Percentiles rank a stretch among this genome's conserved stretches.
phyloP scores from a whole-genome alignment of 2,329 filamentous ascomycete species.

The Apiospora malaysiana region DNA sequence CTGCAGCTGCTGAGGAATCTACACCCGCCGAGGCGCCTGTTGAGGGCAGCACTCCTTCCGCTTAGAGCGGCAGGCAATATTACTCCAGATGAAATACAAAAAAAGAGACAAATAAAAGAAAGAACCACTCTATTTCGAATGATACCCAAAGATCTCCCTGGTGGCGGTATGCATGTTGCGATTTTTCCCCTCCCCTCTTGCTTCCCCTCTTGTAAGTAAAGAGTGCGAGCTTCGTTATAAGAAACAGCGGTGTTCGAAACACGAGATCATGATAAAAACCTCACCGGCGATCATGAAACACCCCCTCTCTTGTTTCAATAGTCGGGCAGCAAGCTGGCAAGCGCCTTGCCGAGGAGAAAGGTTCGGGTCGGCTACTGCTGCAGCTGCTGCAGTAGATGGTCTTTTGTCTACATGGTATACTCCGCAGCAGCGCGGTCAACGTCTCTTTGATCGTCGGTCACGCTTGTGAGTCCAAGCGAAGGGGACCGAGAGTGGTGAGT shows the following conservation, averaged over 20 bases:
- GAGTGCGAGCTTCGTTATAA: neutral
- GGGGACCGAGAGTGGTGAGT: no score
- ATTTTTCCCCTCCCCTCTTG: neutral
- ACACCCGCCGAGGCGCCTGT: neutral
- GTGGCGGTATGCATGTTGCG: neutral
- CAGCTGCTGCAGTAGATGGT: neutral
- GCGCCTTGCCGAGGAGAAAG: neutral
- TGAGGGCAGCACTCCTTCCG: neutral
- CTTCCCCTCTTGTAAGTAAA: neutral
- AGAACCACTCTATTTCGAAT: neutral
- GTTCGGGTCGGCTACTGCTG: slow-evolving; percentile 1
- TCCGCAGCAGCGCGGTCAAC: no score
- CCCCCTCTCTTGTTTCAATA: neutral
- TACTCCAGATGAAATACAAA: neutral
- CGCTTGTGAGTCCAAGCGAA: no score
- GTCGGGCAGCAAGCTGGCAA: neutral
- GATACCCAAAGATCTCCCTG: neutral
- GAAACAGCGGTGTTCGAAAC: neutral
- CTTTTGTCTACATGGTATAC: no score
- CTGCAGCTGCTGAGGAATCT: slow-evolving; percentile 8
- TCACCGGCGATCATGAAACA: slow-evolving; percentile 5
- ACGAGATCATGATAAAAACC: neutral
- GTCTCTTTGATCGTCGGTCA: no score
- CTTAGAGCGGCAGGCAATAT: neutral
- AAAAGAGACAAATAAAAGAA: neutral